These are phyloP conservation scores for Pythium brassicae DNA, from an alignment of 352 stramenopile genomes.

Conservation along the genomic window DNA sequence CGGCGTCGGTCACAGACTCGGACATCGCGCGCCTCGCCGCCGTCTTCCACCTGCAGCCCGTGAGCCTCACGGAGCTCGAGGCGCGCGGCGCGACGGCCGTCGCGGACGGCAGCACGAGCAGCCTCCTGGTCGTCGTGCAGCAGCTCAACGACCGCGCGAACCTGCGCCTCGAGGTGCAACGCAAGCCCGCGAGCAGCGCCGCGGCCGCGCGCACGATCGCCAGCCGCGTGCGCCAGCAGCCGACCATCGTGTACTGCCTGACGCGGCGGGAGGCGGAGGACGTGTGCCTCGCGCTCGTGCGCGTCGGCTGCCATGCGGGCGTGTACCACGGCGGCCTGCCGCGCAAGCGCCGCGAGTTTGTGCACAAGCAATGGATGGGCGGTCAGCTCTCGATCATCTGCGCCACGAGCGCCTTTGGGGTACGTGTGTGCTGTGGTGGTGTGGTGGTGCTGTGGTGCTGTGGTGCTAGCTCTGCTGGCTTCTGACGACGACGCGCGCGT, in stretches of 20 bases:
- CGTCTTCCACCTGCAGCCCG: constrained; percentile 38
- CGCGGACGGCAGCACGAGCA: background rate
- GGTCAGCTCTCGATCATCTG: constrained; percentile 69
- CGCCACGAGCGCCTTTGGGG: constrained; percentile 73
- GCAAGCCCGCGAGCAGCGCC: constrained; percentile 26
- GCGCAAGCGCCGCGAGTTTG: constrained; percentile 53
- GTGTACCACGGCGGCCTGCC: constrained; percentile 71
- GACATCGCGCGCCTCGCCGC: constrained; percentile 46
- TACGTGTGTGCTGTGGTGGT: constrained; percentile 15
- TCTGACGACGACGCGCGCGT: background rate
- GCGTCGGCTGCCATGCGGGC: constrained; percentile 42
- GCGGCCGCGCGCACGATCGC: constrained; percentile 39
- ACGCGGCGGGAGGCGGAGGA: constrained; percentile 67
- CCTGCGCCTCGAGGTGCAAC: constrained; percentile 48
- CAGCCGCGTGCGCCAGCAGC: constrained; percentile 18
- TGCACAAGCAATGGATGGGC: constrained; percentile 78
- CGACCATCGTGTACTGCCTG: constrained; percentile 74
- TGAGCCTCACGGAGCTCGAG: background rate
- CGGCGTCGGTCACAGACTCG: constrained; percentile 64
- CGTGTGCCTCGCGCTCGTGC: constrained; percentile 46
- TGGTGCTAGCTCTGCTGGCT: background rate
- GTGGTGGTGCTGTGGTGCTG: background rate
- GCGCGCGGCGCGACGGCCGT: background rate
- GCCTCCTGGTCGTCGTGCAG: constrained; percentile 54
- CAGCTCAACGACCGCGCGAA: constrained; percentile 63